Evolutionary conservation across 441 rosid genomes (phyloP), one percentile per base, ranked within the genome.

Genomic region (Erodium moschatum): DNA sequence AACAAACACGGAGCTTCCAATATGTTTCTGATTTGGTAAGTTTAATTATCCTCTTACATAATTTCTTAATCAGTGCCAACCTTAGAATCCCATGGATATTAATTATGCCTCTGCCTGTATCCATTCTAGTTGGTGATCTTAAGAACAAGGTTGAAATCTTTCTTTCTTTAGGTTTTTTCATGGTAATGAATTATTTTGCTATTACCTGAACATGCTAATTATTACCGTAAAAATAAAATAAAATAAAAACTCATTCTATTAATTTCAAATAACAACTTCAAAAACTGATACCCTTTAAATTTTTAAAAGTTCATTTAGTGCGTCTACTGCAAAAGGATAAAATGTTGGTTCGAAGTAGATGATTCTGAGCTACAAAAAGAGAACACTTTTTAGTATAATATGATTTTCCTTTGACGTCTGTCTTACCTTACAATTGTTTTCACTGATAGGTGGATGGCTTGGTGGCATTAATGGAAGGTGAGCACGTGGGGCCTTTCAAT

Each of bases 1-100:
- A 93, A 78, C 98, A 93, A 81, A 93, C 98, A 18, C 83, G 98
- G 70, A 93, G 98, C 92, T 93, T 93, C 80, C 98, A 93, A 67
- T 93, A 84, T 79, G 98, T 92, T 73, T 86, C 97, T 52, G 98
- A 92, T 81, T 80, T 92, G 94, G 97, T 92, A 89, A 44, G 50
- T 1, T 11, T 70, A 15, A 21, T 8, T 5, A 67, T 69, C 48
- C 3, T 65, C 50, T 38, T 6, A 38, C 5, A 10, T 38, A 6
- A 5, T 38, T 16, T 52, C 48, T 16, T 20, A 24, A 15, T 66
- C 50, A 33, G 33, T 69, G 3, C 15, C 6, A 3, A 35, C 42
- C 64, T 69, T 5, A 19, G n/a, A 18, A 40, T 38, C 62, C 11
- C 42, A 1, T 38, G 42, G 42, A 38, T 38, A 38, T 38, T 54